Evolutionary conservation across 2,329 filamentous ascomycete genomes (phyloP).

Genomic region (Zasmidium cellare): DNA sequence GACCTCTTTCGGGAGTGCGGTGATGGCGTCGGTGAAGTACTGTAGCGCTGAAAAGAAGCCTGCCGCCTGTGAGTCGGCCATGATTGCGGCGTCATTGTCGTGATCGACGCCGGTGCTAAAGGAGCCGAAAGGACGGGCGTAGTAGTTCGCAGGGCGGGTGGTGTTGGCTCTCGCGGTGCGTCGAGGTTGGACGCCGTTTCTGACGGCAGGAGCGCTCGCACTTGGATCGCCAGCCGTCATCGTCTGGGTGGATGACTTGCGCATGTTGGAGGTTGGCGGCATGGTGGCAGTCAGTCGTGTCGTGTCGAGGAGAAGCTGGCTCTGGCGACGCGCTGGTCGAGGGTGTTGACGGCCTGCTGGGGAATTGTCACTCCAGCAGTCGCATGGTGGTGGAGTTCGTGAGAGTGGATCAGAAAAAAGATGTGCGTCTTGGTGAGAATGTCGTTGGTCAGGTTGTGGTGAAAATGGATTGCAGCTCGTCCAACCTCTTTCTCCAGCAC

Average conservation of each 20-base stretch:
- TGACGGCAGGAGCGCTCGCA: slow-evolving; percentile 2
- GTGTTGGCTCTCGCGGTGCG: slow-evolving; percentile 47
- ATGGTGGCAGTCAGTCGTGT: slow-evolving; percentile 10
- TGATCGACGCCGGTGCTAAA: slow-evolving; percentile 37
- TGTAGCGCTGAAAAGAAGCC: slow-evolving; percentile 67
- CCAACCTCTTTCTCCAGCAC: too few species aligned
- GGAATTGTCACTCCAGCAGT: not conserved
- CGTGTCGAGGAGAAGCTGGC: slow-evolving; percentile 4
- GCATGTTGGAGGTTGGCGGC: slow-evolving; percentile 23
- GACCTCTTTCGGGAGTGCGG: slow-evolving; percentile 89
- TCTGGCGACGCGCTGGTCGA: slow-evolving; percentile 9
- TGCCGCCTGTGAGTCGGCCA: slow-evolving; percentile 30
- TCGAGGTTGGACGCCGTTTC: slow-evolving; percentile 17
- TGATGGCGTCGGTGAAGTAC: slow-evolving; percentile 86
- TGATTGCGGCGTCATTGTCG: slow-evolving; percentile 26
- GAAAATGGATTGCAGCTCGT: not conserved
- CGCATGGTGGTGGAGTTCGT: not conserved
- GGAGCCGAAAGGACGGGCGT: slow-evolving; percentile 49
- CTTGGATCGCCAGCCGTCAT: slow-evolving; percentile 8
- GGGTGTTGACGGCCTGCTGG: not conserved
- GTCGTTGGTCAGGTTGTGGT: not conserved
- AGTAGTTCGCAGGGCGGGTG: slow-evolving; percentile 51
- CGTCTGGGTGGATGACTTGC: slow-evolving; percentile 20
- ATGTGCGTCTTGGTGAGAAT: not conserved
- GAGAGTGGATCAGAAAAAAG: not conserved